Base-by-base conservation (phyloP, 805 yeast species). In the Saccharomyces eubayanus region DNA sequence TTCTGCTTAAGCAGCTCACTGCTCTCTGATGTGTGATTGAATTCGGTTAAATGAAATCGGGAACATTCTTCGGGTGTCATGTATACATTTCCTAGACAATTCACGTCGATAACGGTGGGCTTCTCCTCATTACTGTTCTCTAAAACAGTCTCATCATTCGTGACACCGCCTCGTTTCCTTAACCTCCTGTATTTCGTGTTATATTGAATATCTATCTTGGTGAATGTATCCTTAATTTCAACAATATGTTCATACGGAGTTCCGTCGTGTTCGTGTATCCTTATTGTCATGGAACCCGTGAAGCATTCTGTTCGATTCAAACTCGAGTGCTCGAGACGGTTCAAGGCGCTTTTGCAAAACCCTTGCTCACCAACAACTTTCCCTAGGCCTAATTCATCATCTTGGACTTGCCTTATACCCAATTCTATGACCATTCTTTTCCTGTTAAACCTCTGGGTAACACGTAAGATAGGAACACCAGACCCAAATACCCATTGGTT, bases 221-320 rank as follows among this genome's bases (percentile, higher is more conserved):
- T 88, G 59, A 84, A 82, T 1, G 83, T 80, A 47, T 92, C 97
- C 61, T 89, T 88, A 51, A 94, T 74, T 59, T 89, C 95, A 24
- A 94, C 96, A 49, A 94, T 92, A 67, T 94, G 99, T 64, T 94
- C 99, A 65, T 94, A 94, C 0, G 99, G 99, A 0, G 98, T 89
- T 8, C 99, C 99, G 69, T 94, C 98, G 0, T 97, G 95, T 65
- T 94, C 99, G 66, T 94, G 99, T 40, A 94, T 91, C 63, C 99
- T 76, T 40, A 94, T 88, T 0, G 99, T 94, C 87, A 94, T 89
- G 0, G 98, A 97, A 0, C 99, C 99, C 0, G 88, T 79, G 64
- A 91, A 89, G 1, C 84, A 78, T 0, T 68, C 62, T 1, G 67
- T 62, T 21, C 58, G 48, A 29, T 59, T 59, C 24, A 58, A 55